Percentiles rank a stretch among this genome's conserved stretches.
Conservation (phyloP, 129 eudicot genomes). For the Flaveria robusta region DNA sequence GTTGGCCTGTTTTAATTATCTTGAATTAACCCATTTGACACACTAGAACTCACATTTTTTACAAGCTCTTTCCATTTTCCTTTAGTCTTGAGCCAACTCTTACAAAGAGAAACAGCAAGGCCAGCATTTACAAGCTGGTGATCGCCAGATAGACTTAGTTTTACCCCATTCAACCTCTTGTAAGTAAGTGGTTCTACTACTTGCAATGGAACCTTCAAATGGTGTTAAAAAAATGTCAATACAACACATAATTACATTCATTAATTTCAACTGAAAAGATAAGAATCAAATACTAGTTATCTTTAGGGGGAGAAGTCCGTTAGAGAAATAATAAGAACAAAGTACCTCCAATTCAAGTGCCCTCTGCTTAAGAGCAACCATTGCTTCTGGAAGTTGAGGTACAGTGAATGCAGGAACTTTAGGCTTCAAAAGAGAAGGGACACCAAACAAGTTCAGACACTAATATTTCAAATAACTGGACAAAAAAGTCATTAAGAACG, state of each 20-base stretch:
- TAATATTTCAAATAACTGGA: slow-evolving; percentile 36
- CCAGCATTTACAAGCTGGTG: slow-evolving; percentile 87
- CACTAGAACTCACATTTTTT: slow-evolving; percentile 48
- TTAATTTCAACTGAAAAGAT: background rate
- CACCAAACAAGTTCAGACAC: slow-evolving; percentile 30
- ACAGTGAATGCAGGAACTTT: slow-evolving; percentile 81
- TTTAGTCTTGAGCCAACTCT: slow-evolving; percentile 64
- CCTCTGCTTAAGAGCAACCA: slow-evolving; percentile 64
- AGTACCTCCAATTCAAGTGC: slow-evolving; percentile 64
- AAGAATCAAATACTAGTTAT: background rate
- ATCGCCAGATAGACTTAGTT: slow-evolving; percentile 77
- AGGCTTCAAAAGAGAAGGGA: slow-evolving; percentile 63
- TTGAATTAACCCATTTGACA: background rate
- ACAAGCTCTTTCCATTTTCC: slow-evolving; percentile 52
- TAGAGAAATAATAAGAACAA: background rate
- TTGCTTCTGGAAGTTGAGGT: slow-evolving; percentile 80
- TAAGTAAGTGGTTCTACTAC: slow-evolving; percentile 55
- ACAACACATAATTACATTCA: slow-evolving; percentile 8
- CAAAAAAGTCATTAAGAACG: slow-evolving; percentile 27
- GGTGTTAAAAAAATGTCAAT: slow-evolving; percentile 21
- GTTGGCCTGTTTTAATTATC: background rate
- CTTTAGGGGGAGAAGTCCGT: background rate
- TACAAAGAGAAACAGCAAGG: slow-evolving; percentile 84
- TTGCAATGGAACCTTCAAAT: slow-evolving; percentile 66
- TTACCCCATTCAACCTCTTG: slow-evolving; percentile 46